Conservation (phyloP, 805 yeast species). For the Tetrapisispora phaffii region DNA sequence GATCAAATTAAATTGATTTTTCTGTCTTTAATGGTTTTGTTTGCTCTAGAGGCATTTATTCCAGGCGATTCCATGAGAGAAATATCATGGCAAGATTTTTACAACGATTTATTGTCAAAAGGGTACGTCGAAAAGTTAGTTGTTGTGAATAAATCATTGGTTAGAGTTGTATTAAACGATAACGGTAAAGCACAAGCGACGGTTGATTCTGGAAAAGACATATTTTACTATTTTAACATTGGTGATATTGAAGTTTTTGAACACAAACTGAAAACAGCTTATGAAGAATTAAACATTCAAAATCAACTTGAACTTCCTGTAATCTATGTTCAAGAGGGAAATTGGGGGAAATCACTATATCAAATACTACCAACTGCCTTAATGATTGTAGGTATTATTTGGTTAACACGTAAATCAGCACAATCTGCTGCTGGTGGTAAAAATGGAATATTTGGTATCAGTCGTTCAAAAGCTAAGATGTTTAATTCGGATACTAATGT, state of each 20-base stretch:
- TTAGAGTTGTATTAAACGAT: slow-evolving; percentile 58
- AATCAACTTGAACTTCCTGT: slow-evolving; percentile 69
- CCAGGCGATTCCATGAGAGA: slow-evolving; percentile 36
- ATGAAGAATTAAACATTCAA: slow-evolving; percentile 54
- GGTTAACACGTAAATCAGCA: slow-evolving; percentile 59
- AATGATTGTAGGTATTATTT: slow-evolving; percentile 81
- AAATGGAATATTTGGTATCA: slow-evolving; percentile 66
- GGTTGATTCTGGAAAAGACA: slow-evolving; percentile 21
- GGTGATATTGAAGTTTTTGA: slow-evolving; percentile 90
- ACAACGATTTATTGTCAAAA: slow-evolving; percentile 60
- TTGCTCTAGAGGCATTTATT: slow-evolving; percentile 24
- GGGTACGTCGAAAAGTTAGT: slow-evolving; percentile 65
- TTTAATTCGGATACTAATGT: slow-evolving; percentile 90
- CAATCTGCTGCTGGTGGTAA: slow-evolving; percentile 40
- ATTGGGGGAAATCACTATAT: slow-evolving; percentile 48
- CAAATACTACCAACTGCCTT: slow-evolving; percentile 84
- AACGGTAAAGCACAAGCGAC: slow-evolving; percentile 44
- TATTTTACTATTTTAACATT: slow-evolving; percentile 52
- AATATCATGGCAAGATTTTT: slow-evolving; percentile 88
- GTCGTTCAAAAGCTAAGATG: slow-evolving; percentile 73
- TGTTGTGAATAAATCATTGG: slow-evolving; percentile 70
- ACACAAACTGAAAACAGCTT: slow-evolving; percentile 63
- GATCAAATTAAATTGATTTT: slow-evolving; percentile 30
- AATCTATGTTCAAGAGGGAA: slow-evolving; percentile 62
- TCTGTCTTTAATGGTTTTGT: slow-evolving; percentile 26